These are phyloP conservation scores for Pseudogymnoascus sp. DNA, from an alignment of 2,329 filamentous ascomycete species.

Conservation along the genomic window DNA sequence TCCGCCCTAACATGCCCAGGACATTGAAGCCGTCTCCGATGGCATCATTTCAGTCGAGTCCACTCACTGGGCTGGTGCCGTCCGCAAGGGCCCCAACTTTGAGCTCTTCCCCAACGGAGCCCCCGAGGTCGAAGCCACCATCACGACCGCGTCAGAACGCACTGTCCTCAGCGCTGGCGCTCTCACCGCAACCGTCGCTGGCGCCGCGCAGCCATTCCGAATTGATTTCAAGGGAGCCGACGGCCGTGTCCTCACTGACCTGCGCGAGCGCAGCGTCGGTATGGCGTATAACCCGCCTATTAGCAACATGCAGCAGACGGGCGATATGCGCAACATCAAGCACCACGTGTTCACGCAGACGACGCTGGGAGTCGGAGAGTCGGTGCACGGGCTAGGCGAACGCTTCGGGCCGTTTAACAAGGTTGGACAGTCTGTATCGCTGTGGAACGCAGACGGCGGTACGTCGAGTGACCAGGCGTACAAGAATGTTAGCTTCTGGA, in stretches of 20 bases:
- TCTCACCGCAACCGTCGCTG: conserved; percentile 43
- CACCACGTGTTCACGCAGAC: conserved; percentile 52
- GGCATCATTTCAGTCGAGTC: conserved; percentile 52
- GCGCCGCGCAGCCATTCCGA: conserved; percentile 43
- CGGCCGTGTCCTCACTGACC: conserved; percentile 44
- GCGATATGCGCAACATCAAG: conserved; percentile 43
- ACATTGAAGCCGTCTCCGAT: conserved; percentile 48
- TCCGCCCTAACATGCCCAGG: conserved; percentile 27
- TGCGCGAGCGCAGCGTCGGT: conserved; percentile 47
- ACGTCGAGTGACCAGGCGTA: conserved; percentile 64
- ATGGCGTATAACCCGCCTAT: conserved; percentile 48
- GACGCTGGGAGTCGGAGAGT: conserved; percentile 50
- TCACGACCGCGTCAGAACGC: conserved; percentile 35
- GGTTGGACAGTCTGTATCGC: conserved; percentile 59
- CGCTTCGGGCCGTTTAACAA: conserved; percentile 71
- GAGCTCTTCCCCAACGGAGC: conserved; percentile 47
- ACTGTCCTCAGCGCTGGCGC: conserved; percentile 44
- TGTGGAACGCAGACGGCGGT: conserved; percentile 58
- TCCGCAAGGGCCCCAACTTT: conserved; percentile 46
- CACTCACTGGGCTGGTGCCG: conserved; percentile 49
- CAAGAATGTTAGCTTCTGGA: conserved; percentile 63
- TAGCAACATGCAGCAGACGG: conserved; percentile 43
- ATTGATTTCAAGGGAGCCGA: conserved; percentile 47
- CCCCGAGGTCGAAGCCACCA: conserved; percentile 33
- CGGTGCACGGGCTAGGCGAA: conserved; percentile 67